Conservation (phyloP, 2,329 filamentous ascomycete species). For the Paracorniculantispora psalliotae region DNA sequence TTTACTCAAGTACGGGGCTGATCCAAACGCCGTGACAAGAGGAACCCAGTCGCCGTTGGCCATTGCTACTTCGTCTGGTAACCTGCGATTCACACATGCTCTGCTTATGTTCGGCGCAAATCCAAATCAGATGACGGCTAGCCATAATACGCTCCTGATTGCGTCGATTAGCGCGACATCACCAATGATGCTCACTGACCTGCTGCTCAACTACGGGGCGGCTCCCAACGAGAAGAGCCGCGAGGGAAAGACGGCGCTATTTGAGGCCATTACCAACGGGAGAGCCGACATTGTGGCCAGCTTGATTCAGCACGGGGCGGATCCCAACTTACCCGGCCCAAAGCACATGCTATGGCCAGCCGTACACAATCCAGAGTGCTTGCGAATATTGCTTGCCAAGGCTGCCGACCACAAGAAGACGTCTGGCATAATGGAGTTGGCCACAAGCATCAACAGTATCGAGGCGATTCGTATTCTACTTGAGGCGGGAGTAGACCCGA, state of each 20-base stretch:
- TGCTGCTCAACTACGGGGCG: slow-evolving; percentile 56
- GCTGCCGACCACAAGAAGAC: slow-evolving; percentile 57
- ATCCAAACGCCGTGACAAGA: slow-evolving; percentile 48
- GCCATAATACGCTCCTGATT: slow-evolving; percentile 58
- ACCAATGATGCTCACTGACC: slow-evolving; percentile 49
- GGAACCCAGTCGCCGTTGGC: slow-evolving; percentile 51
- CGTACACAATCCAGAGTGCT: slow-evolving; percentile 51
- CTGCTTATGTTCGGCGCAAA: slow-evolving; percentile 59
- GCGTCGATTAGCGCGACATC: slow-evolving; percentile 55
- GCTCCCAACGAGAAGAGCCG: slow-evolving; percentile 55
- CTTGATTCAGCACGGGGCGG: slow-evolving; percentile 52
- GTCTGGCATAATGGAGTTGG: slow-evolving; percentile 60
- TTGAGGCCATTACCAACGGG: slow-evolving; percentile 53
- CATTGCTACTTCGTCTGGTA: slow-evolving; percentile 45
- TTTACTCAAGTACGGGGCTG: slow-evolving; percentile 61
- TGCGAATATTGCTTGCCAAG: slow-evolving; percentile 53
- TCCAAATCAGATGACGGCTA: slow-evolving; percentile 46
- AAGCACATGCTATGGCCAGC: slow-evolving; percentile 66
- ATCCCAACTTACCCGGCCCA: slow-evolving; percentile 63
- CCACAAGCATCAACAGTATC: slow-evolving; percentile 57
- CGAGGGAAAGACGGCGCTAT: slow-evolving; percentile 59
- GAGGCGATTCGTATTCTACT: slow-evolving; percentile 55
- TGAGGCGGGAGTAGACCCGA: slow-evolving; percentile 55
- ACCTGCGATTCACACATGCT: slow-evolving; percentile 53
- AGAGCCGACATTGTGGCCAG: slow-evolving; percentile 51